Percentiles rank a stretch among this genome's conserved stretches.
phyloP scores from a whole-genome alignment of 129 eudicot genomes.

The Artemisia tridentata region DNA sequence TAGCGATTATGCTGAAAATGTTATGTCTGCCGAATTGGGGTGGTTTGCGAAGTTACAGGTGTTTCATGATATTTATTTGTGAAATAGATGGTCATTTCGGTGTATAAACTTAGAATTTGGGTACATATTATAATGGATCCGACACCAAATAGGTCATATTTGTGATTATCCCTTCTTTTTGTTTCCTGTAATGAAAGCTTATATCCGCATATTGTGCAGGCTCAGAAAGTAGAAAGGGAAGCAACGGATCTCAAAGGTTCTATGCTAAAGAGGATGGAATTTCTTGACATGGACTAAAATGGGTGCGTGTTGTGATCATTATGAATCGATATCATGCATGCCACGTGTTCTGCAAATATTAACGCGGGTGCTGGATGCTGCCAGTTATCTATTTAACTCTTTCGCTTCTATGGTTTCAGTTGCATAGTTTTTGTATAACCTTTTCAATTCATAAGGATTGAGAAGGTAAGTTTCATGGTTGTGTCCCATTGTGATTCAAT shows the following conservation, averaged over 20 bases:
- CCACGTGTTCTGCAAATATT: slow-evolving; percentile 61
- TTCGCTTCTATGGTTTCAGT: slow-evolving; percentile 3
- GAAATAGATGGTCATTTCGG: too few relatives aligned
- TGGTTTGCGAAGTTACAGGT: too few relatives aligned
- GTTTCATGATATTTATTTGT: too few relatives aligned
- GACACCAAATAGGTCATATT: neutral
- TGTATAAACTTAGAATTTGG: too few relatives aligned
- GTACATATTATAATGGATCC: too few relatives aligned
- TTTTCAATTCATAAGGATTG: neutral
- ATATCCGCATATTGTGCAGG: slow-evolving; percentile 8
- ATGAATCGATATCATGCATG: slow-evolving; percentile 16
- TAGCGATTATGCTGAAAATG: too few relatives aligned
- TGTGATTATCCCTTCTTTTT: neutral
- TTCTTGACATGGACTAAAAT: slow-evolving; percentile 35
- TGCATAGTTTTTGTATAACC: slow-evolving; percentile 18
- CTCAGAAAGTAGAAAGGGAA: slow-evolving; percentile 36
- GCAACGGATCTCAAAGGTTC: slow-evolving; percentile 38
- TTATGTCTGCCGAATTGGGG: too few relatives aligned
- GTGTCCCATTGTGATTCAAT: too few relatives aligned
- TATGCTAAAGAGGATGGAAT: slow-evolving; percentile 40
- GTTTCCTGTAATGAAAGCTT: neutral
- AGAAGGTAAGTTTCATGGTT: too few relatives aligned
- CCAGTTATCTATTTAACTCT: neutral
- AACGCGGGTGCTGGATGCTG: slow-evolving; percentile 42
- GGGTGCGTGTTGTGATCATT: neutral